Percentiles rank a stretch among this genome's conserved stretches.
These are phyloP conservation scores for Narthecium ossifragum DNA, from an alignment of 106 monocot genomes.

Conservation along the genomic window DNA sequence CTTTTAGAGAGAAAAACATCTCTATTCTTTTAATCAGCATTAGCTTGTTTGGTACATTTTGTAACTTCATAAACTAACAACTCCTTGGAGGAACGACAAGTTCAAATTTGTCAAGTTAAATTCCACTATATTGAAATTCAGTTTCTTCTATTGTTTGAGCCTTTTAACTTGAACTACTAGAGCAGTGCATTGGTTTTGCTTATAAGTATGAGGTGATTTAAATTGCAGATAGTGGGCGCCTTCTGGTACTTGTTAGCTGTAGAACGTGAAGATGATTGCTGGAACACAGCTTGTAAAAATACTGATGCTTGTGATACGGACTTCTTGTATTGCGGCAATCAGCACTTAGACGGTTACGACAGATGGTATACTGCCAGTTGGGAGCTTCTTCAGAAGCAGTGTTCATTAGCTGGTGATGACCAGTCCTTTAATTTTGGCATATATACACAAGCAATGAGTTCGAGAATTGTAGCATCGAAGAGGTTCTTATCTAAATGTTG, in stretches of 20 bases:
- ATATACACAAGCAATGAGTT: slow-evolving; percentile 50
- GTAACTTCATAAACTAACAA: no score
- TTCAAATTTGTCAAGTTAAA: no score
- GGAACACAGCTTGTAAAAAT: slow-evolving; percentile 42
- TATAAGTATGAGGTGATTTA: no score
- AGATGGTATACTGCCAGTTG: slow-evolving; percentile 27
- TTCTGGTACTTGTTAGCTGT: slow-evolving; percentile 84
- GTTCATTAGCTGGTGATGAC: slow-evolving; percentile 7
- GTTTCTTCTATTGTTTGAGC: no score
- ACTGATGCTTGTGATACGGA: slow-evolving; percentile 16
- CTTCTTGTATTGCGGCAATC: slow-evolving; percentile 54
- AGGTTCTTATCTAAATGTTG: slow-evolving; percentile 57
- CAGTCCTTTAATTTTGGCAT: slow-evolving; percentile 61
- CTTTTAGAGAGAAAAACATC: no score
- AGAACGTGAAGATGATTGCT: slow-evolving; percentile 78
- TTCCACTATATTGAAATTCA: no score
- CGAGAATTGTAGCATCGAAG: slow-evolving; percentile 47
- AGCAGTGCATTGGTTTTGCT: slow-evolving; percentile 57
- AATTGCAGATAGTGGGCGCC: no score
- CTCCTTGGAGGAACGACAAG: no score
- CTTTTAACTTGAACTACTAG: no score
- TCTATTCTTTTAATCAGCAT: no score
- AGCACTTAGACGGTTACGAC: slow-evolving; percentile 20
- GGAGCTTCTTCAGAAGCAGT: slow-evolving; percentile 10
- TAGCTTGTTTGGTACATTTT: no score